Evolutionary conservation across 75 land plant species (phyloP).

Genomic region (Cunninghamia lanceolata): DNA sequence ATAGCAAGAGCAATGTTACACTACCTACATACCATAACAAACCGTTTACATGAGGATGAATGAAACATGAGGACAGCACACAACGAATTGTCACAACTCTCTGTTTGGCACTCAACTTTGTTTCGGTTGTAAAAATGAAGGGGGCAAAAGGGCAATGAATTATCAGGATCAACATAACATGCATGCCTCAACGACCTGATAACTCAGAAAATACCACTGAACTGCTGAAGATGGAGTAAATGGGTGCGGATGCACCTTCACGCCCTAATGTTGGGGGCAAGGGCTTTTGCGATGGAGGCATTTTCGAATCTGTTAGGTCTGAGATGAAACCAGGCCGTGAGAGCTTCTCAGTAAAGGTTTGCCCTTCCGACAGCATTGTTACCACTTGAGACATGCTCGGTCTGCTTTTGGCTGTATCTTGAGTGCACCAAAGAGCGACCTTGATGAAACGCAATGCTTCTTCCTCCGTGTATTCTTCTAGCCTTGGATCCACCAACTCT

Average conservation of each 20-base stretch:
- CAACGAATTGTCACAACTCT: too few species aligned
- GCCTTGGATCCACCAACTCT: constrained; percentile 51
- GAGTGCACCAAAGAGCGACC: constrained; percentile 70
- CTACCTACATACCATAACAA: too few species aligned
- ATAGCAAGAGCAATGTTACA: too few species aligned
- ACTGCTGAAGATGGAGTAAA: neutral
- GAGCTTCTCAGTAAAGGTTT: constrained; percentile 42
- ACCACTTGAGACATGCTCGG: constrained; percentile 62
- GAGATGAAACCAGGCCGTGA: constrained; percentile 57
- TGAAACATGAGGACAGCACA: too few species aligned
- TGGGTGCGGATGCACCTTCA: neutral
- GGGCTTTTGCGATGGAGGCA: neutral
- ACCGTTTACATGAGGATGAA: too few species aligned
- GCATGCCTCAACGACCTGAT: neutral
- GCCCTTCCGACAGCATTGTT: constrained; percentile 47
- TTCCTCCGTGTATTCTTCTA: constrained; percentile 38
- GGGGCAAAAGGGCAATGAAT: too few species aligned
- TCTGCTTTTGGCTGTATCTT: constrained; percentile 41
- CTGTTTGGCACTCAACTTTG: too few species aligned
- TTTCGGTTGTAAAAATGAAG: too few species aligned
- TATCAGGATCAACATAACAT: neutral
- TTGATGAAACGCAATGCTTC: constrained; percentile 48
- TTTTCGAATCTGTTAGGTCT: constrained; percentile 6
- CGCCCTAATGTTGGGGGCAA: neutral
- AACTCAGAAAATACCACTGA: neutral